Evolutionary conservation across 306 rosid genomes (phyloP), one percentile per base, ranked within the genome.

Genomic region (Fragaria nilgerrensis): DNA sequence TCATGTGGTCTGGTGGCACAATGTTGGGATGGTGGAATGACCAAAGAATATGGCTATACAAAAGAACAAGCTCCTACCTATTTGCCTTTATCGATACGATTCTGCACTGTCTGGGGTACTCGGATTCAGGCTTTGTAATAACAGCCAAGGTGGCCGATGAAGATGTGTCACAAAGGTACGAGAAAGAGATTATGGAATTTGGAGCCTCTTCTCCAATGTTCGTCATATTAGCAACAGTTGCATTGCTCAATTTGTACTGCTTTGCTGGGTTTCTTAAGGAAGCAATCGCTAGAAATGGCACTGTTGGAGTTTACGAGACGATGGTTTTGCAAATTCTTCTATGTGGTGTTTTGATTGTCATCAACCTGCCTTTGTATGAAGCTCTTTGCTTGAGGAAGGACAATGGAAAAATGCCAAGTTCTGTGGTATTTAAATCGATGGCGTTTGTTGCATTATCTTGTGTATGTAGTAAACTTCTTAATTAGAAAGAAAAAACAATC

Each of bases 21-120:
- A 22, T 85, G 23, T 49, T 80, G 22, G 96, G 96, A 4, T 94
- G 97, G 98, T 94, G 97, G 98, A 92, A 94, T 83, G 90, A 90
- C 0, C 87, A 80, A 48, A 44, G 96, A 11, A 92, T 94, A 4
- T 89, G 98, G 92, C 84, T 94, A 1, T 94, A 92, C 85, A 92
- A 90, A 84, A 80, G 96, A 83, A 77, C 89, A 77, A 84, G 88
- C 75, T 88, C 95, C 70, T 94, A 85, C 77, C 78, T 88, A 17
- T 92, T 89, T 83, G 92, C 89, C 12, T 82, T 86, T 64, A 48
- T 79, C 12, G 96, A 92, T 76, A 84, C 87, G 19, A 62, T 84
- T 66, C 81, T 89, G 62, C 83, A 86, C 79, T 47, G 20, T 9
- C 79, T 87, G 0, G 96, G 98, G 0, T 65, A 84, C 53, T 73